These are phyloP conservation scores for Sporisorium scitamineum DNA, from an alignment of 1,284 basidiomycete species.

Conservation along the genomic window DNA sequence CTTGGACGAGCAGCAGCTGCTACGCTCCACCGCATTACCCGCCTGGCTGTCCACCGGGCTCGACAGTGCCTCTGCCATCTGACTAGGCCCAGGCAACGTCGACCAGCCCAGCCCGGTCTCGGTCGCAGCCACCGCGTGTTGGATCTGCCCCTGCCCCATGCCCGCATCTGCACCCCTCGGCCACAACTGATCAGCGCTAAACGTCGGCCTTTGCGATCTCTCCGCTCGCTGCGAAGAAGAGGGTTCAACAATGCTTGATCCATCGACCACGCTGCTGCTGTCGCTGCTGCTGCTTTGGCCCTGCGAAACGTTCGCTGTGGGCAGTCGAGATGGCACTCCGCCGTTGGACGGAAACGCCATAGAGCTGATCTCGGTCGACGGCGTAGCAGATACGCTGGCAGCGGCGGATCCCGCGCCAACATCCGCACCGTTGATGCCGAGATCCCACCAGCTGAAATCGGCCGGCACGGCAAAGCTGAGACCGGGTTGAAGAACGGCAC, in stretches of 20 bases:
- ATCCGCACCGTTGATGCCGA: conserved; percentile 41
- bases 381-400: conserved; percentile 25
- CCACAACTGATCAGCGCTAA: conserved; percentile 36
- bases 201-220: conserved; percentile 15
- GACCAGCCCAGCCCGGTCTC: conserved; percentile 49
- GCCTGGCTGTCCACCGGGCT: conserved; percentile 13
- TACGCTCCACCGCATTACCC: background rate
- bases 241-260: background rate
- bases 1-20: conserved; percentile 36
- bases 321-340: background rate
- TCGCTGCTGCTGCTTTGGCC: no score
- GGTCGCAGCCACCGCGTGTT: conserved; percentile 38
- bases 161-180: conserved; percentile 43
- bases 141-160: conserved; percentile 54
- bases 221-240: background rate
- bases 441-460: conserved; percentile 68
- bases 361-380: conserved; percentile 14
- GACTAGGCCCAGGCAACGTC: conserved; percentile 22
- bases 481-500: conserved; percentile 56
- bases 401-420: conserved; percentile 11
- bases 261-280: background rate
- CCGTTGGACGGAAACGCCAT: conserved; percentile 6
- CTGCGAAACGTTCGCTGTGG: background rate
- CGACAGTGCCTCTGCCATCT: conserved; percentile 5
- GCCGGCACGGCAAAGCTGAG: conserved; percentile 66